Base-by-base conservation (phyloP, 495 filamentous ascomycete genomes). In the Hypomontagnella submonticulosa region DNA sequence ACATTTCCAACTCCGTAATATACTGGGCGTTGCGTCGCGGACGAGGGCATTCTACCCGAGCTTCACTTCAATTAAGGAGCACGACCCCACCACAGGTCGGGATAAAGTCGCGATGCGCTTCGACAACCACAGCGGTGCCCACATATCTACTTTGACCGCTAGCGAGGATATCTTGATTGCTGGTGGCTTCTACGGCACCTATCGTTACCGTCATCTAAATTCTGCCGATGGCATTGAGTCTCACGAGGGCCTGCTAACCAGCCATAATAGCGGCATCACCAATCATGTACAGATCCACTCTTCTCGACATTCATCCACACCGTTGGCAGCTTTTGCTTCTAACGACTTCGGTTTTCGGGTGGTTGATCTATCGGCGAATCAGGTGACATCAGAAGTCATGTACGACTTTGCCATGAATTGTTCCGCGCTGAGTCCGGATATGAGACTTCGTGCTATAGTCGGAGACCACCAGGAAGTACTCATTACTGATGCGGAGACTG, bases 1-100 rank as follows among this genome's bases (percentile, higher is more conserved):
- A 34, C 94, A 97, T 75, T 97, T 96, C 67, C 94, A 98, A 69
- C 84, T 97, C 12, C 90, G 94, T 46, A 94, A 97, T 72, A 76
- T 95, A 1, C 81, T 98, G 58, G 88, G 88, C 2, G 84, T 87
- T 47, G 84, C 87, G 13, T 90, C 89, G 8, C 88, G 88, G 40
- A 89, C 90, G 46, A 87, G 91, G 46, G 78, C 91, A 37, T 93
- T 90, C 74, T 97, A 96, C 73, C 87, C 92, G 20, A 81, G 82
- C 20, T 79, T 81, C 57, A 84, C 81, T 13, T 82, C 82, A 50
- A 77, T 96, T 18, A 73, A 77, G 20, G 77, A 81, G 40, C 81
- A 83, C 47, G 83, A 89, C 56, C 84, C 86, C 10, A 75, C 79
- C 34, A 79, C 76, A 9, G 75, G 76, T 4, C 76, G 77, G 7